Percentiles rank a stretch among this genome's conserved stretches.
These are phyloP conservation scores for Aegilops tauschii DNA, from an alignment of 176 grass and related monocot genomes.

Conservation along the genomic window DNA sequence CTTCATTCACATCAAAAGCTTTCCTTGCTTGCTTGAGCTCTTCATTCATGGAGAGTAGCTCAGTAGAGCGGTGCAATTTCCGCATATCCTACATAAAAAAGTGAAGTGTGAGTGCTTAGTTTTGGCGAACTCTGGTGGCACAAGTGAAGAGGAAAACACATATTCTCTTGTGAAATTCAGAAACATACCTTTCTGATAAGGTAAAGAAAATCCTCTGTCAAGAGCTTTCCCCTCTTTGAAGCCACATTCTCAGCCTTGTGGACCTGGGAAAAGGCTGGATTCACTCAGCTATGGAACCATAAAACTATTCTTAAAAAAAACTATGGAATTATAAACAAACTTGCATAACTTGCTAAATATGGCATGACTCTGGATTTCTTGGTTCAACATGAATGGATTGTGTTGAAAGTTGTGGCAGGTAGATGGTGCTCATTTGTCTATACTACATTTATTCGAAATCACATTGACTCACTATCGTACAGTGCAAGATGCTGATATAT, in stretches of 20 bases:
- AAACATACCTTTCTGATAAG: slow-evolving; percentile 80
- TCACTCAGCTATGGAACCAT: slow-evolving; percentile 9
- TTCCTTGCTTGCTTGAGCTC: slow-evolving; percentile 97
- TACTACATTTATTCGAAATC: background rate
- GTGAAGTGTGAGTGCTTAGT: background rate
- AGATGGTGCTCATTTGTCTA: background rate
- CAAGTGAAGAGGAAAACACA: background rate
- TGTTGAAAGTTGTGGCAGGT: background rate
- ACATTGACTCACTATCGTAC: background rate
- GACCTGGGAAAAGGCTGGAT: slow-evolving; percentile 45
- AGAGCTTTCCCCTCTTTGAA: slow-evolving; percentile 90
- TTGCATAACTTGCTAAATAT: slow-evolving; percentile 1
- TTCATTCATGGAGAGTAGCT: slow-evolving; percentile 96
- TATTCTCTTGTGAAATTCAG: background rate
- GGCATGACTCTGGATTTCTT: background rate
- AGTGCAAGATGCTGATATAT: background rate
- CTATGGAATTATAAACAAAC: background rate
- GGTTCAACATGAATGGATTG: background rate
- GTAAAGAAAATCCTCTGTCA: slow-evolving; percentile 97
- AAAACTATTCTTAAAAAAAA: background rate
- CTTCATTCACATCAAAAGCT: slow-evolving; percentile 95
- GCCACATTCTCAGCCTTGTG: slow-evolving; percentile 89
- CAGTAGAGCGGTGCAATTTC: slow-evolving; percentile 73
- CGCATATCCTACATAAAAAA: slow-evolving; percentile 53
- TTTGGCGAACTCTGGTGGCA: background rate